phyloP scores from a whole-genome alignment of 306 rosid species.

The Comarum palustre region DNA sequence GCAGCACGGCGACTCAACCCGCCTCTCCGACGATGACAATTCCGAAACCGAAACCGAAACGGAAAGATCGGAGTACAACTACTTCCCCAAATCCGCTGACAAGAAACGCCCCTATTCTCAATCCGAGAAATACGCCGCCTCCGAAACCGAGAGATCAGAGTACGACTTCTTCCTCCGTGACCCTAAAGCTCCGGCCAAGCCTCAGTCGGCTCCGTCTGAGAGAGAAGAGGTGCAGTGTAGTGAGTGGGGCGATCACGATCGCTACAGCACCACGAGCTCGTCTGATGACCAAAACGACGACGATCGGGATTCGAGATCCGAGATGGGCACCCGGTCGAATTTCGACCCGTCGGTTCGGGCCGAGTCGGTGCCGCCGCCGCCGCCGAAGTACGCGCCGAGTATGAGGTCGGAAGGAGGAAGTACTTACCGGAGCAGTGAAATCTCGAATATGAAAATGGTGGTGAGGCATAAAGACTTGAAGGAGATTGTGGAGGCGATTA shows the following conservation, averaged over 20 bases:
- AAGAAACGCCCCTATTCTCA: slow-evolving; percentile 3
- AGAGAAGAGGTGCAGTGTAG: slow-evolving; percentile 95
- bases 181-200: not conserved
- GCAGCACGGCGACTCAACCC: not conserved
- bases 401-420: slow-evolving; percentile 35
- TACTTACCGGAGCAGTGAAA: slow-evolving; percentile 39
- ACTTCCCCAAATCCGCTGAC: slow-evolving; percentile 23
- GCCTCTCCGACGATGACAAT: slow-evolving; percentile 21
- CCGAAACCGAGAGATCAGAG: slow-evolving; percentile 38
- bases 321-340: slow-evolving; percentile 63
- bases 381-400: slow-evolving; percentile 22
- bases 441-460: slow-evolving; percentile 77
- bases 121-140: slow-evolving; percentile 29
- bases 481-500: slow-evolving; percentile 85
- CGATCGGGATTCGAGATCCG: slow-evolving; percentile 64
- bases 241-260: slow-evolving; percentile 79
- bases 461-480: slow-evolving; percentile 84
- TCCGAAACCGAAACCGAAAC: slow-evolving; percentile 32
- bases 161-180: slow-evolving; percentile 16
- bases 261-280: slow-evolving; percentile 69
- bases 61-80: slow-evolving; percentile 55
- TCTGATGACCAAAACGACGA: slow-evolving; percentile 48
- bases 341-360: slow-evolving; percentile 54
- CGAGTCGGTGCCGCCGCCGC: slow-evolving; percentile 2
- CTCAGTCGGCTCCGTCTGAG: slow-evolving; percentile 32